Base-by-base conservation (phyloP, 345 rosid genomes). In the Microthlaspi erraticum region DNA sequence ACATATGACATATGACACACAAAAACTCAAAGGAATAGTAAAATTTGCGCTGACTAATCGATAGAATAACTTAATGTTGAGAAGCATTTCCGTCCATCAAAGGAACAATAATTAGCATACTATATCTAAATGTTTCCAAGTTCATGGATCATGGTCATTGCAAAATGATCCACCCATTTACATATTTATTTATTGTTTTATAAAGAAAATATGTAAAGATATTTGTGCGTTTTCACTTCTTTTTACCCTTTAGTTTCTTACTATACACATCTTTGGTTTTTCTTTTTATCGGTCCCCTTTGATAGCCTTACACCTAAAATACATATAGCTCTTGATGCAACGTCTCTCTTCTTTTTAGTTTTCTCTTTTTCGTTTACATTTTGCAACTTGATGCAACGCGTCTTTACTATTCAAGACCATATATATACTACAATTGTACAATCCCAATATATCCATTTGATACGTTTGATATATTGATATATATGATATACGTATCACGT, bases 301-400 rank as follows among this genome's bases (percentile, higher is more conserved):
- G 26, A 64, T 73, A 73, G 77, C 77, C 77, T 73, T 64, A 49
- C 71, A 64, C 71, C 77, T 73, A 64, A 64, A 64, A 64, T 56
- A 48, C 65, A 38, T 46, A 56, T 72, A 73, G 77, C 71, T 71
- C 66, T 73, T 73, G 71, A 64, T 73, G 71, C 77, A 73, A 73
- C 66, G 56, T 73, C 77, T 64, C 58, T 64, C 36, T 43, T 34
- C 4, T 49, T 26, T 10, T 59, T 16, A n/a, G 49, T 41, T 7
- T 36, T 9, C n/a, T 23, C 26, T 20, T 23, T 23, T 23, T 23
- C 12, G 14, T 53, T 52, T 54, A 48, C 64, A 63, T 53, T 53
- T 52, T 54, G 56, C 64, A 63, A 63, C 39, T 72, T 44, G 64
- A 34, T 43, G 70, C 32, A 71, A 62, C 70, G n/a, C 56, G 76